Base-by-base conservation (phyloP, 129 eudicot genomes). In the Ambrosia trifida region DNA sequence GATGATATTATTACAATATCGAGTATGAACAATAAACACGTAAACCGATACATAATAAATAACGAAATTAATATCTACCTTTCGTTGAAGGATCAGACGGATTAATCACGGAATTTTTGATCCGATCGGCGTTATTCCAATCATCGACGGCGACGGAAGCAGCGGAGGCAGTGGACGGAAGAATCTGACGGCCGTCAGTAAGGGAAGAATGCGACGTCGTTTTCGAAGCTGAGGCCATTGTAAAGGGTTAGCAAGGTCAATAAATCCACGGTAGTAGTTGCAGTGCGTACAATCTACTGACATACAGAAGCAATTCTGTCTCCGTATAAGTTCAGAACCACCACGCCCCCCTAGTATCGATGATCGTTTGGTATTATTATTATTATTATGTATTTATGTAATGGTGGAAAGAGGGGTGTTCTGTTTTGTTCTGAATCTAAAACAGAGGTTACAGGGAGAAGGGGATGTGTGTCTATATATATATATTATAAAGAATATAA, bases 211-310 rank as follows among this genome's bases (percentile, higher is more conserved):
- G 76, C 95, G 97, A 73, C 97, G 96, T 43, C 86, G 74, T 88
- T 91, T 91, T 65, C 96, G 85, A 30, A 85, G 83, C 74, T 91
- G 95, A 30, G 97, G 96, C 97, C 97, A 91, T 91, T 91, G 92
- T 58, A 84, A 70, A 56, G 90, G 97, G 79, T 91, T 91, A 20
- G 85, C 91, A 69, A 91, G 85, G 83, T 85, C 87, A 83, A 82
- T 82, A 73, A 72, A 81, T 87, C 96, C 96, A 91, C 91, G 85
- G 86, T 81, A 89, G 71, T 72, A 79, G 76, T 80, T 79, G 73
- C 79, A 51, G 78, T 72, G 66, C 74, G 76, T 41, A 79, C 83
- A 84, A 84, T 86, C 79, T 60, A 82, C 83, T 91, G 96, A 91
- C 97, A 91, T 91, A 91, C 97, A 87, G 96, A 70, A 62, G 72